Conservation (phyloP, 495 filamentous ascomycete genomes). For the Astrocystis sublimbata region DNA sequence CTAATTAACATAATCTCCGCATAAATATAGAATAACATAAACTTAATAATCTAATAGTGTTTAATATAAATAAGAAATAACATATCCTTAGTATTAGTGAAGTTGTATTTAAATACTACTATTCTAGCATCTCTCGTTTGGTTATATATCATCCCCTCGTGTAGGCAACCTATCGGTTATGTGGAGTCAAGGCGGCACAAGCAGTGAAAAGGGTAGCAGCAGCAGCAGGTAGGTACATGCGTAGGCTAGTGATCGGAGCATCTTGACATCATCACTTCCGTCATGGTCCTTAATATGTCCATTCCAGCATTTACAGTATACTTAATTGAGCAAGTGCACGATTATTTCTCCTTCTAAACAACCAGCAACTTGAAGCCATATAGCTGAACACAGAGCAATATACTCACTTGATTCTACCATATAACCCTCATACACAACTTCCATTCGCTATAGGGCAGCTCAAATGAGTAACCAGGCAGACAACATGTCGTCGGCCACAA, state of each 20-base stretch:
- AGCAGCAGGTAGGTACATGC: too few relatives aligned
- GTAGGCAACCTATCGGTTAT: neutral
- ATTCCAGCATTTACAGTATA: too few relatives aligned
- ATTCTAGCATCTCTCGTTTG: neutral
- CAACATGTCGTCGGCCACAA: slow-evolving; percentile 48
- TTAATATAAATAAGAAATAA: neutral
- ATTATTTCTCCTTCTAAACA: too few relatives aligned
- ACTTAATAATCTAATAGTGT: neutral
- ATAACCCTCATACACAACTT: neutral
- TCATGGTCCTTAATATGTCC: neutral
- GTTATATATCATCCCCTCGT: neutral
- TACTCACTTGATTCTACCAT: neutral
- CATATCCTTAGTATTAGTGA: neutral
- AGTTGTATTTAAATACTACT: too few relatives aligned
- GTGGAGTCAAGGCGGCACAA: too few relatives aligned
- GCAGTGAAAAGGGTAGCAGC: too few relatives aligned
- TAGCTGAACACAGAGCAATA: neutral
- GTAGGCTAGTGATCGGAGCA: too few relatives aligned
- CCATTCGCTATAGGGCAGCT: neutral
- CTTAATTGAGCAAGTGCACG: too few relatives aligned
- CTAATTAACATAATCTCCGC: too few relatives aligned
- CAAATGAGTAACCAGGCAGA: slow-evolving; percentile 26
- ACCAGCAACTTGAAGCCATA: neutral
- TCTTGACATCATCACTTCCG: slow-evolving; percentile 16
- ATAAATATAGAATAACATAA: too few relatives aligned